These are phyloP conservation scores for Amaranthus tricolor DNA, from an alignment of 179 eudicot genomes.

Conservation along the genomic window DNA sequence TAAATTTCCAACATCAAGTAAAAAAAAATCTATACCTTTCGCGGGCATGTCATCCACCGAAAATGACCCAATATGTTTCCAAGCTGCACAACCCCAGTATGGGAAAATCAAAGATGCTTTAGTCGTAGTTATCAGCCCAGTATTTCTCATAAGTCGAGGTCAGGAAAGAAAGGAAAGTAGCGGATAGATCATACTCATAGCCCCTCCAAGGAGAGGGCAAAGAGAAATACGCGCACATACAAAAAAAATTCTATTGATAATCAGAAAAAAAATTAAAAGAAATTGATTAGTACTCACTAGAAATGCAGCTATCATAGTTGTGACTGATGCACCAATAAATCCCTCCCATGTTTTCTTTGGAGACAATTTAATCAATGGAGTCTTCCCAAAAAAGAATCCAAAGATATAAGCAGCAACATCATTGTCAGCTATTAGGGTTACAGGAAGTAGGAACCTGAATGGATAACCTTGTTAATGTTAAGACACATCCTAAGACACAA, in stretches of 20 bases:
- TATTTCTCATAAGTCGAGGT: no score
- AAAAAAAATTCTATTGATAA: no score
- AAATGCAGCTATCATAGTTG: slow-evolving; percentile 75
- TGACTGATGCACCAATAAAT: slow-evolving; percentile 87
- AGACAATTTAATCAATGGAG: slow-evolving; percentile 88
- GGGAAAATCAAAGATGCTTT: no score
- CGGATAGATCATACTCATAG: no score
- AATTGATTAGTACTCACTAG: slow-evolving; percentile 42
- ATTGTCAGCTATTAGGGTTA: slow-evolving; percentile 85
- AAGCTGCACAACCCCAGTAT: slow-evolving; percentile 48
- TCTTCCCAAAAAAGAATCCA: slow-evolving; percentile 91
- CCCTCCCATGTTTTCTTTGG: slow-evolving; percentile 99
- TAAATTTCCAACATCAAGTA: slow-evolving; percentile 38
- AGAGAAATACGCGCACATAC: no score
- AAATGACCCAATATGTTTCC: slow-evolving; percentile 76
- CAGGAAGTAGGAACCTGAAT: slow-evolving; percentile 94
- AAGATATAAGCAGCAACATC: slow-evolving; percentile 88
- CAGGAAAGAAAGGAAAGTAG: no score
- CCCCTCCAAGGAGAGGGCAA: no score
- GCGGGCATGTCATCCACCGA: slow-evolving; percentile 86
- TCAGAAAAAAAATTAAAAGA: slow-evolving; percentile 23
- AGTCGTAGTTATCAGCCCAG: no score
- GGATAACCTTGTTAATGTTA: slow-evolving; percentile 20
- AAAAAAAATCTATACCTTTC: no score
- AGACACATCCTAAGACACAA: no score